These are phyloP conservation scores for Flaveria floridana DNA, from an alignment of 140 eudicot genomes.

Conservation along the genomic window DNA sequence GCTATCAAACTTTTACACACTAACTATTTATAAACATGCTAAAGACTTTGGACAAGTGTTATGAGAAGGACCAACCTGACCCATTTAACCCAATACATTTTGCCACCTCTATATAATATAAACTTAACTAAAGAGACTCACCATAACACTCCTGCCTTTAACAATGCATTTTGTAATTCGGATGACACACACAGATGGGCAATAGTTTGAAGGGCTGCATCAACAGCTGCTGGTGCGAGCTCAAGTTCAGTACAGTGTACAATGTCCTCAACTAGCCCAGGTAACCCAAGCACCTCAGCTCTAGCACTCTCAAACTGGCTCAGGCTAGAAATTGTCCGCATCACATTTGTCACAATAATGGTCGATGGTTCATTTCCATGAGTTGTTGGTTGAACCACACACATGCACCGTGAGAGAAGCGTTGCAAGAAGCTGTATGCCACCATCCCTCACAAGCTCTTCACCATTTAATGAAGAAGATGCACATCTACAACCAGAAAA, in stretches of 20 bases:
- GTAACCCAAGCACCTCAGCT: conserved; percentile 62
- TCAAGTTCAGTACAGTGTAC: conserved; percentile 99
- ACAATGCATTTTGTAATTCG: conserved; percentile 68
- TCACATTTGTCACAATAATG: conserved; percentile 72
- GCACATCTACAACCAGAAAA: conserved; percentile 58
- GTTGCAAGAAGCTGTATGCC: conserved; percentile 89
- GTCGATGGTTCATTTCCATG: conserved; percentile 83
- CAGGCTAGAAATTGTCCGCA: conserved; percentile 78
- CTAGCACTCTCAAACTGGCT: conserved; percentile 94
- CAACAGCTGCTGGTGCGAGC: conserved; percentile 83
- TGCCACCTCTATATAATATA: conserved; percentile 3
- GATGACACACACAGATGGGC: conserved; percentile 88
- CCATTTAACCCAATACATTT: background rate
- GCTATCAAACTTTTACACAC: background rate
- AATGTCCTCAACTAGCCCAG: conserved; percentile 82
- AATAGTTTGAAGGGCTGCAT: conserved; percentile 88
- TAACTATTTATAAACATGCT: background rate
- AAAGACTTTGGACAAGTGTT: background rate
- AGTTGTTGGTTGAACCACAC: conserved; percentile 93
- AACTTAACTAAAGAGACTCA: conserved; percentile 30
- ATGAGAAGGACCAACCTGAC: background rate
- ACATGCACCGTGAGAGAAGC: conserved; percentile 96
- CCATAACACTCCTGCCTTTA: conserved; percentile 95
- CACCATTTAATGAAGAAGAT: conserved; percentile 89
- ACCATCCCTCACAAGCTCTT: conserved; percentile 98